A percentile compares a stretch with the other conserved stretches of the same genome.
These are phyloP conservation scores for Yarrowia hollandica DNA, from an alignment of 805 yeast genomes.

Conservation along the genomic window DNA sequence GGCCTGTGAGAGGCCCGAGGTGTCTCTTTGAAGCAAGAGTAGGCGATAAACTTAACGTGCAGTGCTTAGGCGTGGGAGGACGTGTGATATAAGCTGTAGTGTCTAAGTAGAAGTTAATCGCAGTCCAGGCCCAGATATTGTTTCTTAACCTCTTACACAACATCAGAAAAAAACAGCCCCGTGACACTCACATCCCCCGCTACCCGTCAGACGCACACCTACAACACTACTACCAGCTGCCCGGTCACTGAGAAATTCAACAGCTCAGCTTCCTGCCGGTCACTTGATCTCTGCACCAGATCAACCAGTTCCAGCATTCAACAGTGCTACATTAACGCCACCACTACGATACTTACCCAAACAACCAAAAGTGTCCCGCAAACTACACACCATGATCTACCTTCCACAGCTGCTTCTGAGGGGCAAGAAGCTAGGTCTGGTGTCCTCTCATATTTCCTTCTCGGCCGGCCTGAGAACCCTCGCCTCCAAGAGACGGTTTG, in stretches of 20 bases:
- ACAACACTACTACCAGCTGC: too few species aligned
- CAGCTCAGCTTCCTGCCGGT: neutral
- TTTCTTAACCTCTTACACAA: neutral
- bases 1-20: too few species aligned
- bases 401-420: slow-evolving; percentile 13
- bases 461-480: slow-evolving; percentile 15
- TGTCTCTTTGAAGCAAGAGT: slow-evolving; percentile 22
- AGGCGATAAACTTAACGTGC: slow-evolving; percentile 27
- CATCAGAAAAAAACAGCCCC: neutral
- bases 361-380: neutral
- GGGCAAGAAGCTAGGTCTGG: slow-evolving; percentile 10
- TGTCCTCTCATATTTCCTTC: slow-evolving; percentile 15
- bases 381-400: slow-evolving; percentile 6
- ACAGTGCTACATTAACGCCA: neutral
- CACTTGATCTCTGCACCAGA: neutral
- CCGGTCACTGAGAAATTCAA: slow-evolving; percentile 1
- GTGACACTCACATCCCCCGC: neutral
- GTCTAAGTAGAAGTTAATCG: slow-evolving; percentile 4
- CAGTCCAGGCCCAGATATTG: neutral
- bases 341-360: neutral
- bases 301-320: slow-evolving; percentile 19
- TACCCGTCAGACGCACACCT: neutral
- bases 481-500: slow-evolving; percentile 11
- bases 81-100: slow-evolving; percentile 15
- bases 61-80: neutral